These are phyloP conservation scores for Fonsecaea monophora DNA, from an alignment of 2,329 filamentous ascomycete genomes.

Conservation along the genomic window DNA sequence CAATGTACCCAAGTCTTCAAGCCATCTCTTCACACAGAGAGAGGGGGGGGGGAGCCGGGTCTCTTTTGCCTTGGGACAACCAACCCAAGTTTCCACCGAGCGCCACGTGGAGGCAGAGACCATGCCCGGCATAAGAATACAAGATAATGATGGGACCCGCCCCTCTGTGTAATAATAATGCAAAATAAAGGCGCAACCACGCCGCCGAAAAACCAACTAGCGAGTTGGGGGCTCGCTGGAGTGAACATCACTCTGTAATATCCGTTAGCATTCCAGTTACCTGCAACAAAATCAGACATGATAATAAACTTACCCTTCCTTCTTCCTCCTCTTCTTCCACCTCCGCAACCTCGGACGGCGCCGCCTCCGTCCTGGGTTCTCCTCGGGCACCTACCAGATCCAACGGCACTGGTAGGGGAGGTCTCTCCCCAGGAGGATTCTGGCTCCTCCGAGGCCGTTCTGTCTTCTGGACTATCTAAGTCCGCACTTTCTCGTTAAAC, in stretches of 20 bases:
- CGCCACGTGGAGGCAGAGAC: constrained; percentile 6
- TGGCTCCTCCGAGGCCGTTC: background rate
- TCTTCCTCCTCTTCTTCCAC: background rate
- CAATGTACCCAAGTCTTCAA: background rate
- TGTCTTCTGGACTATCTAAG: background rate
- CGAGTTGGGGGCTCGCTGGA: background rate
- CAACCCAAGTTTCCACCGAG: constrained; percentile 7
- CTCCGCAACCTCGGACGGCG: background rate
- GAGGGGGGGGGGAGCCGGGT: background rate
- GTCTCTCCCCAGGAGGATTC: background rate
- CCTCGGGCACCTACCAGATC: background rate
- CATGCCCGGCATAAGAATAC: background rate
- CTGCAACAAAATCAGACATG: background rate
- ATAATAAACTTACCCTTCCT: background rate
- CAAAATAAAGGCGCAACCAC: background rate
- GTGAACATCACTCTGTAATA: background rate
- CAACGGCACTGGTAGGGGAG: background rate
- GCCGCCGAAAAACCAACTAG: background rate
- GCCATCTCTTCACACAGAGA: background rate
- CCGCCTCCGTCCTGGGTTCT: background rate
- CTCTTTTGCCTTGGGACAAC: background rate
- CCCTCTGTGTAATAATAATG: background rate
- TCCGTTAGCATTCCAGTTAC: background rate
- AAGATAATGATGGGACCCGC: background rate
- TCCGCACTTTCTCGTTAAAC: background rate